Base-by-base conservation (phyloP, 192 early-diverging fungal genomes). In the Coemansia sp. region DNA sequence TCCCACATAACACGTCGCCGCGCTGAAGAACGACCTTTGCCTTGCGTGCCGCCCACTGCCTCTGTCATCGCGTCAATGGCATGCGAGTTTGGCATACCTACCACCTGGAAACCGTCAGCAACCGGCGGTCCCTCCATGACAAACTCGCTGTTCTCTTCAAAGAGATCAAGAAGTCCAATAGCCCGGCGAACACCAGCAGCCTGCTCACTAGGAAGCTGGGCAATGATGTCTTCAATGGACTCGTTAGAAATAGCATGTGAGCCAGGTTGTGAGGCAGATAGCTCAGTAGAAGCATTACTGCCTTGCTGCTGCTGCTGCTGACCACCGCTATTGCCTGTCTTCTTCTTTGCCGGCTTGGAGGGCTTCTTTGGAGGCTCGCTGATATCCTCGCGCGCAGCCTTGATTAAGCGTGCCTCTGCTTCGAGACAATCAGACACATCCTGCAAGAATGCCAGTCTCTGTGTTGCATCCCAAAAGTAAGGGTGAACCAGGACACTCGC, bases 401-500 rank as follows among this genome's bases (percentile, higher is more conserved):
- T 78, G 50, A 78, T 71, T 57, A 78, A 65, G 11, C 74, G 60
- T 56, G 82, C 84, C 70, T 99, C 94, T 9, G 91, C 82, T 66
- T 98, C 94, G 57, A 97, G 87, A 22, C 96, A 83, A 71, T 99
- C 95, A 0, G 94, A 97, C 11, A 91, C 91, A 67, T 98, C 94
- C 73, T 94, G 92, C 66, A 99, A 61, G 70, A 98, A 99, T 50
- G 80, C 79, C 50, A 99, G 75, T 11, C 92, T 87, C 71, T 91
- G 84, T 40, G 89, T 70, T 1, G 91, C 69, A 13, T 86, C 83
- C 96, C 96, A 99, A 62, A 99, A 99, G 74, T 87, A 99, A 17
- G 96, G 96, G 66, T 99, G 96, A 10, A 81, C 70, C 59, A 99
- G 83, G 10, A 96, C 83, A 24, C 69, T 74, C 44, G 82, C 80